Evolutionary conservation across 495 filamentous ascomycete genomes (phyloP).

Genomic region (Talaromyces stipitatus): DNA sequence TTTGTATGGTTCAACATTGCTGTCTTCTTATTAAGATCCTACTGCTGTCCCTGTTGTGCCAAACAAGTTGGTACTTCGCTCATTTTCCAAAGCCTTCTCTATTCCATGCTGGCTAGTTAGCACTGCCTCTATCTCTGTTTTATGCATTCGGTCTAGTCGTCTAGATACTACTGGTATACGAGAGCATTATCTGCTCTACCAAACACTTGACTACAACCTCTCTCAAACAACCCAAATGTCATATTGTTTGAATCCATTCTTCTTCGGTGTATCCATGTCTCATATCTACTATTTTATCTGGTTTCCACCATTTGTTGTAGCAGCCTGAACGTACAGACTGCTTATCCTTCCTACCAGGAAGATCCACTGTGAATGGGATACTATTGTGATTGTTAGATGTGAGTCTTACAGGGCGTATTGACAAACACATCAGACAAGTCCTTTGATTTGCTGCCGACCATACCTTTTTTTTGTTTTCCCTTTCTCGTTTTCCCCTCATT

Average conservation of each 20-base stretch:
- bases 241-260: background rate
- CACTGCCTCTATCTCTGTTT: background rate
- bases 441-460: background rate
- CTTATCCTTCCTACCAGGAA: background rate
- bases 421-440: background rate
- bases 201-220: too few relatives aligned
- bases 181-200: too few relatives aligned
- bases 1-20: background rate
- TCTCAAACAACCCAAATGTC: background rate
- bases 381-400: background rate
- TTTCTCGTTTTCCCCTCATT: background rate
- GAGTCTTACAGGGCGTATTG: background rate
- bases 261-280: constrained; percentile 3
- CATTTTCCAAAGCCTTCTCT: background rate
- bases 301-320: constrained; percentile 5
- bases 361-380: background rate
- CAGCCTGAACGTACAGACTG: background rate
- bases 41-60: background rate
- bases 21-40: background rate
- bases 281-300: constrained; percentile 8
- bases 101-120: background rate
- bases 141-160: background rate
- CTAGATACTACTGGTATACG: too few relatives aligned
- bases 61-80: too few relatives aligned
- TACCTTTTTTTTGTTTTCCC: background rate